Evolutionary conservation across 2,329 filamentous ascomycete species (phyloP), one percentile per base, ranked within the genome.

Genomic region (Botryosphaeria agaves): DNA sequence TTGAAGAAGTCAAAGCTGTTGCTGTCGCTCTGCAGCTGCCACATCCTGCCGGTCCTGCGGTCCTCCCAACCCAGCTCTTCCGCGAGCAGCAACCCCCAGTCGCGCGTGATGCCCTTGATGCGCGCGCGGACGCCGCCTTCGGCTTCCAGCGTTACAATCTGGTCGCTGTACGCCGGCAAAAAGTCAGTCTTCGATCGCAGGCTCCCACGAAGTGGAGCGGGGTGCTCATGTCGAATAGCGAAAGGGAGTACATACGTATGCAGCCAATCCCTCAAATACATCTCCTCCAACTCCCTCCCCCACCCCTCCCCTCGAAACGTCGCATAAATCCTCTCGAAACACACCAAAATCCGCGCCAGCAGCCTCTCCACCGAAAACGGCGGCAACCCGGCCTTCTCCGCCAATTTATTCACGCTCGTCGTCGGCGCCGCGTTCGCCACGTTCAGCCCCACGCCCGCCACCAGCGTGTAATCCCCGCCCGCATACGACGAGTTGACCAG

Each of bases 1-100:
- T 71, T 81, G 58, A 93, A 92, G 52, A 93, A 98, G 55, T 98
- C 89, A 59, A 98, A 98, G 52, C 85, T 94, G 47, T 98, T 98
- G 49, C 85, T 83, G 52, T 98, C 89, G 51, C 84, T 94, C 61
- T 94, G 85, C 55, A 98, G 55, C 42, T 77, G 72, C 69, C 79
- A 87, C 29, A 77, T 61, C 53, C 69, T 79, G 0, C 87, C 85
- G 0, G 81, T 93, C 2, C 65, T 60, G 31, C 74, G 62, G 38
- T 83, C 82, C 34, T 77, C 68, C 50, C 63, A 69, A 3, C 74
- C 76, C 31, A 91, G 53, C 61, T 95, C 85, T 52, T 94, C 81
- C 0, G 76, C 89, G 39, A 76, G 65, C 39, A 98, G 48, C 51
- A 95, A 59, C 0, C 89, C 89, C 75, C 82, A 94, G 50, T 95